Conservation (phyloP, 2,329 filamentous ascomycete genomes). For the Zymoseptoria passerinii region DNA sequence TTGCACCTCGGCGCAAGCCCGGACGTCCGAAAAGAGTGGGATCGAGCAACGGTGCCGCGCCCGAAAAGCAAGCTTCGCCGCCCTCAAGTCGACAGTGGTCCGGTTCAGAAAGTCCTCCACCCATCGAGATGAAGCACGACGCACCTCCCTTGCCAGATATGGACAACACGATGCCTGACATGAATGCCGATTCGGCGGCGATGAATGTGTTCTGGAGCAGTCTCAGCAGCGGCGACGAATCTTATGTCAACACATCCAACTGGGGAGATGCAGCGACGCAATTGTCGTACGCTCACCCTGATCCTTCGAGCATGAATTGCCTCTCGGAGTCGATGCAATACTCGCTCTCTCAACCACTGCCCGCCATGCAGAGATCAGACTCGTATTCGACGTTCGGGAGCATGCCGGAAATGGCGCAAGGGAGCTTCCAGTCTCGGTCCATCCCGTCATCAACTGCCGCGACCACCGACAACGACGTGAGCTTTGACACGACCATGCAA, state of each 20-base stretch:
- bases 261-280: background rate
- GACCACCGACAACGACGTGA: constrained; percentile 1
- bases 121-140: background rate
- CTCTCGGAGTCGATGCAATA: background rate
- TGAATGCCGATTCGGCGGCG: constrained; percentile 1
- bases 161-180: constrained; percentile 1
- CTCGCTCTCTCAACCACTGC: background rate
- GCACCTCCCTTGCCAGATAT: background rate
- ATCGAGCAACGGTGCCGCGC: background rate
- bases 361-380: background rate
- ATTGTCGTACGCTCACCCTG: background rate
- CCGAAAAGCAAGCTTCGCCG: background rate
- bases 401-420: background rate
- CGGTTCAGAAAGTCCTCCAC: background rate
- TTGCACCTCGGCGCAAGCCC: constrained; percentile 5
- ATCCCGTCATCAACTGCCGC: background rate
- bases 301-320: background rate
- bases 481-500: constrained; percentile 4
- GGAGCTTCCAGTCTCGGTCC: background rate
- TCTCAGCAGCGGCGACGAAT: background rate
- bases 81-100: background rate
- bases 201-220: constrained; percentile 1
- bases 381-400: background rate
- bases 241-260: background rate
- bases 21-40: constrained; percentile 3